Evolutionary conservation across 148 eudicot species (phyloP).

Genomic region (Pouteria glomerata): DNA sequence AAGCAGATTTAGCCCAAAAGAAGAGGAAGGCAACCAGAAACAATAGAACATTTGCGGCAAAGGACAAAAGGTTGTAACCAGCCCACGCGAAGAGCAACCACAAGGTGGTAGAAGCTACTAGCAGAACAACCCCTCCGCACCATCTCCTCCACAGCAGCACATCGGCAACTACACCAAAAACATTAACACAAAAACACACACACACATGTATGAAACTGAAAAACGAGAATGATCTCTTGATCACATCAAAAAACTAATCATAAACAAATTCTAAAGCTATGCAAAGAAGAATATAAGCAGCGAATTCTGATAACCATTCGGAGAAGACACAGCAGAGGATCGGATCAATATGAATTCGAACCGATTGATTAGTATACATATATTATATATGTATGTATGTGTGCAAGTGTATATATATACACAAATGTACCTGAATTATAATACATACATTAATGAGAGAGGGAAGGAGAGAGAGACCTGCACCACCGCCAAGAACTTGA

Average conservation of each 20-base stretch:
- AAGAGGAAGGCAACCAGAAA: slow-evolving; percentile 72
- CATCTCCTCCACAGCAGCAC: slow-evolving; percentile 72
- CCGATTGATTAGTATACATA: neutral
- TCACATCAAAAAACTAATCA: neutral
- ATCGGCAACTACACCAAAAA: slow-evolving; percentile 63
- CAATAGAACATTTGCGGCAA: slow-evolving; percentile 58
- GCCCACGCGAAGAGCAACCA: slow-evolving; percentile 71
- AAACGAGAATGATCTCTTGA: neutral
- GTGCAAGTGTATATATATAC: neutral
- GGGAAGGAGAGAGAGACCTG: slow-evolving; percentile 35
- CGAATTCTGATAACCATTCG: neutral
- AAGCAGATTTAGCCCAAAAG: slow-evolving; percentile 94
- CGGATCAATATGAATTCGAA: slow-evolving; percentile 8
- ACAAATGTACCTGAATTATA: too few relatives aligned
- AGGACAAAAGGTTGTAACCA: slow-evolving; percentile 64
- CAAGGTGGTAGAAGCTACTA: slow-evolving; percentile 43
- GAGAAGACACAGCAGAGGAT: neutral
- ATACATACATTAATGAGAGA: neutral
- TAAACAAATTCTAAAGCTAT: neutral
- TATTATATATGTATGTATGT: neutral
- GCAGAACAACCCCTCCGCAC: slow-evolving; percentile 35
- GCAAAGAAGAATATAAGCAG: neutral
- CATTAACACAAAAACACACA: neutral
- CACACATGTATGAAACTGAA: neutral
- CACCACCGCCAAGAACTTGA: slow-evolving; percentile 72